Conservation (phyloP, 2,329 filamentous ascomycete genomes). For the Botrytis deweyae region DNA sequence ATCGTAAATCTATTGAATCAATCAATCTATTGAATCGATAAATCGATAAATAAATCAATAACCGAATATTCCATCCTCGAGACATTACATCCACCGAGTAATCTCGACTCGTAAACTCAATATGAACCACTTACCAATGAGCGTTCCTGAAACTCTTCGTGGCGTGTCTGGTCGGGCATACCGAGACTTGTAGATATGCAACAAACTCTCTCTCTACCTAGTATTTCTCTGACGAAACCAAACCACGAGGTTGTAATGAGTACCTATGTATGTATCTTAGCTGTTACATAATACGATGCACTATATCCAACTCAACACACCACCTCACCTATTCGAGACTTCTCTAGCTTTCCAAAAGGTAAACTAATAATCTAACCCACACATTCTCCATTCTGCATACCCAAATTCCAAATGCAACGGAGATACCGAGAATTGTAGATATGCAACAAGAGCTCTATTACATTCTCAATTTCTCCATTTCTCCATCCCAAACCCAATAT, state of each 20-base stretch:
- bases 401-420: background rate
- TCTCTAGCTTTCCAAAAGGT: too few relatives aligned
- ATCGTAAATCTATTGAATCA: background rate
- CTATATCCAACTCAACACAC: too few relatives aligned
- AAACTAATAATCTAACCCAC: too few relatives aligned
- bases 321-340: too few relatives aligned
- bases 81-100: background rate
- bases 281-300: too few relatives aligned
- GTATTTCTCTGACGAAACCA: too few relatives aligned
- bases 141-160: background rate
- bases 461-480: background rate
- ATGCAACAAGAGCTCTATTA: background rate
- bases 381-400: too few relatives aligned
- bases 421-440: background rate
- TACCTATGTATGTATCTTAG: too few relatives aligned
- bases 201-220: background rate
- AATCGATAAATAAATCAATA: background rate
- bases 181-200: background rate
- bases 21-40: background rate
- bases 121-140: background rate
- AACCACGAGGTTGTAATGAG: too few relatives aligned
- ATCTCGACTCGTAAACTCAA: background rate
- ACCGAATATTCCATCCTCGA: background rate
- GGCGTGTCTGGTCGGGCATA: background rate
- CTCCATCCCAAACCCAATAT: background rate